phyloP scores from a whole-genome alignment of 305 asterid species.

The Fraxinus nigra region DNA sequence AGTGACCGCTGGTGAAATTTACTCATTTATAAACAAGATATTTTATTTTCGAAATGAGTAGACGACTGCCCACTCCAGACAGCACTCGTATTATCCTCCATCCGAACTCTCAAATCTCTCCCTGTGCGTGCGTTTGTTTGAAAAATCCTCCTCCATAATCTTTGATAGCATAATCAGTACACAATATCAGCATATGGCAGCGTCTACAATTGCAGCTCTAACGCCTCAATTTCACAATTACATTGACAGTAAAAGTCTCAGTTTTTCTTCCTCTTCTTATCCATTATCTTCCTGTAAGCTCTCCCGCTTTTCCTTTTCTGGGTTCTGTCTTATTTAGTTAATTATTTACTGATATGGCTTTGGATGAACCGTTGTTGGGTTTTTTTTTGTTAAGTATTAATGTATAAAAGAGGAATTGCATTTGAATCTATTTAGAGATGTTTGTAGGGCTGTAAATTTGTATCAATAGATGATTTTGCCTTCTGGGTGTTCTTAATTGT shows the following conservation, averaged over 20 bases:
- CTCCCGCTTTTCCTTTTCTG: background rate
- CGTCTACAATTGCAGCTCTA: constrained; percentile 39
- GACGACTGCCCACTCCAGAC: background rate
- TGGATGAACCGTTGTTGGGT: constrained; percentile 5
- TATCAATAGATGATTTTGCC: background rate
- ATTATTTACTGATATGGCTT: background rate
- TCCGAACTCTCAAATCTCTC: background rate
- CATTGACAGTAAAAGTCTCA: background rate
- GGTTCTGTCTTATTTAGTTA: background rate
- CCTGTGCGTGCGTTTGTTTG: background rate
- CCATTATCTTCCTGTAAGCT: constrained; percentile 34
- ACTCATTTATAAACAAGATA: background rate
- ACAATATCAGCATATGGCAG: constrained; percentile 34
- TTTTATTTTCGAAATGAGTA: background rate
- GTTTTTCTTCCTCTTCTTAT: constrained; percentile 25
- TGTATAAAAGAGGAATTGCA: background rate
- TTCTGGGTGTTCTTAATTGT: background rate
- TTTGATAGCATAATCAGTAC: constrained; percentile 7
- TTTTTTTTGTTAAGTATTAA: background rate
- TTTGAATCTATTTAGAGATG: background rate
- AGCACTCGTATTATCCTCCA: background rate
- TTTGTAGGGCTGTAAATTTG: background rate
- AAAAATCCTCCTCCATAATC: background rate
- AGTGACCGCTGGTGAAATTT: background rate
- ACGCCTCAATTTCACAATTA: constrained; percentile 32